Base-by-base conservation (phyloP, 148 eudicot species). In the Fagopyrum esculentum region DNA sequence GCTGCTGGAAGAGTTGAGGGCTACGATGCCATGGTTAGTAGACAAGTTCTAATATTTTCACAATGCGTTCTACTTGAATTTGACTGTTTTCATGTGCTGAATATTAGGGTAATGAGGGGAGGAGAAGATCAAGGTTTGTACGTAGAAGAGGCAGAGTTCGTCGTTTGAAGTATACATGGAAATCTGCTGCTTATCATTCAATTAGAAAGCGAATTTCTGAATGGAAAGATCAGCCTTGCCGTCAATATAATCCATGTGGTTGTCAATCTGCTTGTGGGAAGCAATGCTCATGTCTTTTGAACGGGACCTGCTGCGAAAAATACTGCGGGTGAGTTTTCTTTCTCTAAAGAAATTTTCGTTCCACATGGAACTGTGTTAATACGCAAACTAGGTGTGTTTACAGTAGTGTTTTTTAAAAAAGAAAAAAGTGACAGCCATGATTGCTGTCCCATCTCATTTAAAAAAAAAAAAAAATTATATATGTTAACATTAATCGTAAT, bases 281-380 rank as follows among this genome's bases (percentile, higher is more conserved):
- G 87, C 86, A 91, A 75, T 96, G 99, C 78, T 83, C 99, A 54
- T 96, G 99, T 72, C 87, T 85, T 81, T 71, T 96, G 64, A 96
- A 88, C 81, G 98, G 97, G 46, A 92, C 98, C 44, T 92, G 98
- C 79, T 96, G 99, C 73, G 99, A 96, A 82, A 96, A 96, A 77
- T 96, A 96, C 79, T 96, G 99, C 76, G 99, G 99, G 99, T 95
- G 69, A 89, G 98, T 74, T 48, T 69, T 52, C 29, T 57, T 29
- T 74, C 9, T 51, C 13, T 72, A 29, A 22, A 12, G 26, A 16
- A 22, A 22, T 22, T 30, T 56, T 50, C n/a, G 12, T 35, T 6
- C 3, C 19, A 9, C 12, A 6, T 66, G 40, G 2, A 35, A 35
- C 40, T 2, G 43, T 9, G 40, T 61, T 57, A 35, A 35, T 35